Conservation (phyloP, 345 rosid species). For the Hirschfeldia incana region DNA sequence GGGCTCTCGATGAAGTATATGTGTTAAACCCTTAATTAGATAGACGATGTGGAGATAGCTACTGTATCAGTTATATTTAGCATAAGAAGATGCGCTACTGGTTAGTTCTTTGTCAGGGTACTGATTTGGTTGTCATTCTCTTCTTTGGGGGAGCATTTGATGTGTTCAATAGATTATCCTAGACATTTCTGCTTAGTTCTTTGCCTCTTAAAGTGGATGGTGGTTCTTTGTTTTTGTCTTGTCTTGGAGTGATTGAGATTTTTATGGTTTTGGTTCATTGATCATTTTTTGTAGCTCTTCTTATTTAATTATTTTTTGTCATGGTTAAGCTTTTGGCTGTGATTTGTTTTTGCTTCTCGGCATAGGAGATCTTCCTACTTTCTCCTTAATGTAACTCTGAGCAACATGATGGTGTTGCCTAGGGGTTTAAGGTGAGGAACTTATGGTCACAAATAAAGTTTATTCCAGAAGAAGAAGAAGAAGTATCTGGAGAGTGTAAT, state of each 20-base stretch:
- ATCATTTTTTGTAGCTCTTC: no score
- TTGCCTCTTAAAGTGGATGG: conserved; percentile 1
- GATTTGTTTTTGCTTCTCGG: no score
- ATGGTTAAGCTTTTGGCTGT: no score
- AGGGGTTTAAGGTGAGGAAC: conserved; percentile 7
- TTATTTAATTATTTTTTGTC: no score
- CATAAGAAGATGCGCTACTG: background rate
- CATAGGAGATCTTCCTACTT: no score
- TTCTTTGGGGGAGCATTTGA: background rate
- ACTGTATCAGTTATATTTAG: background rate
- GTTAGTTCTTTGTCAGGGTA: background rate
- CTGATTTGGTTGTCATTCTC: conserved; percentile 4
- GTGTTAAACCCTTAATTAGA: background rate
- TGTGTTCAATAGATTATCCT: background rate
- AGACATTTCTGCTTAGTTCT: conserved; percentile 6
- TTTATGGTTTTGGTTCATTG: no score
- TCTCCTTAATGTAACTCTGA: conserved; percentile 1
- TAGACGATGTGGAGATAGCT: background rate
- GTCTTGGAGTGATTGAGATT: no score
- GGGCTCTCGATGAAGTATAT: background rate
- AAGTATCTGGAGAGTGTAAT: conserved; percentile 13
- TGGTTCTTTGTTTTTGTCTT: background rate
- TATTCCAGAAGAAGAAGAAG: conserved; percentile 26
- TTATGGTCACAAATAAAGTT: conserved; percentile 30
- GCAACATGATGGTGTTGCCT: conserved; percentile 12